Percentiles rank a stretch among this genome's conserved stretches.
Conservation (phyloP, 73 alveolate species). For the Urostyla sp. region DNA sequence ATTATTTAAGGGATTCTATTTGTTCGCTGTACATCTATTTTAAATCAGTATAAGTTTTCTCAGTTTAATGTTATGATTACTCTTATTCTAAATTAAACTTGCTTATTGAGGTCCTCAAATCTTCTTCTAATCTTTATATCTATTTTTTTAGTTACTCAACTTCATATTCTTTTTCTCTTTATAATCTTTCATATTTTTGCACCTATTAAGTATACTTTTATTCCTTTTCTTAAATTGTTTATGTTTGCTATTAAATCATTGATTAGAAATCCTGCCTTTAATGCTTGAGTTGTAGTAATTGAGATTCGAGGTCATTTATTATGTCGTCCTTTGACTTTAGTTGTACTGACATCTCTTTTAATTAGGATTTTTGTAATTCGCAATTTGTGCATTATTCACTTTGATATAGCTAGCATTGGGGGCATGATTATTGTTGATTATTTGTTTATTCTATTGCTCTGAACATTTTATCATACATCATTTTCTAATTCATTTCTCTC, state of each 20-base stretch:
- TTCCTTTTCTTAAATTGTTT: background rate
- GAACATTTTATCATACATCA: constrained; percentile 42
- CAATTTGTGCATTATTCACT: constrained; percentile 6
- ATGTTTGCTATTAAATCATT: constrained; percentile 8
- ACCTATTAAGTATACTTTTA: constrained; percentile 5
- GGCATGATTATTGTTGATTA: background rate
- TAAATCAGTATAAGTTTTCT: constrained; percentile 22
- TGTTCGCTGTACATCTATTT: constrained; percentile 29
- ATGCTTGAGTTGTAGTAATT: background rate
- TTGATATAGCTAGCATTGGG: background rate
- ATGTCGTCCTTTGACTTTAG: constrained; percentile 22
- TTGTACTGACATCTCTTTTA: constrained; percentile 8
- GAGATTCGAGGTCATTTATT: constrained; percentile 13
- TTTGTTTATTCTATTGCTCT: constrained; percentile 35
- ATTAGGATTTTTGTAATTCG: constrained; percentile 7
- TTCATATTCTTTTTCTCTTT: constrained; percentile 44
- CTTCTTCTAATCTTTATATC: constrained; percentile 9
- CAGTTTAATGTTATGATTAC: background rate
- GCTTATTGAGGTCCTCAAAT: background rate
- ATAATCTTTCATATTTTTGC: background rate
- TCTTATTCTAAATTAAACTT: constrained; percentile 28
- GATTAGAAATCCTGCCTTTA: background rate
- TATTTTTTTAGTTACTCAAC: background rate
- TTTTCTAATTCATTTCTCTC: constrained; percentile 37
- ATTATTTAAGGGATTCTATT: constrained; percentile 13